Percentiles rank a stretch among this genome's conserved stretches.
These are phyloP conservation scores for Cryptococcus floricola DNA, from an alignment of 1,284 basidiomycete species.

Conservation along the genomic window DNA sequence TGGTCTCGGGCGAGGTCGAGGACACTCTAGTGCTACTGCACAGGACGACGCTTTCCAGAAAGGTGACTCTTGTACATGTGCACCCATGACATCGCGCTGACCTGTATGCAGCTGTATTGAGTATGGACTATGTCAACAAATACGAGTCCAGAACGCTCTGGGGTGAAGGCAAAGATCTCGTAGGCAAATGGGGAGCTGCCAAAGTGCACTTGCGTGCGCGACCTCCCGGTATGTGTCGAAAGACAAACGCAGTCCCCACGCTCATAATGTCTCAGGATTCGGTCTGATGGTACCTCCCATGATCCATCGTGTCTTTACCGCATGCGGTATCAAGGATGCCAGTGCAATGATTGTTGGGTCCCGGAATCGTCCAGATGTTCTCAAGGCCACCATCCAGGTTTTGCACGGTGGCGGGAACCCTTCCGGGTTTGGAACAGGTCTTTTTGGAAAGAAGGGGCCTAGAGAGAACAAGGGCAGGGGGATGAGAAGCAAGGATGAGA, in stretches of 20 bases:
- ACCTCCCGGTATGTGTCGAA: constrained; percentile 56
- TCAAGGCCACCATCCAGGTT: constrained; percentile 51
- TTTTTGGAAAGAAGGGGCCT: constrained; percentile 31
- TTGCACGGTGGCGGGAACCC: constrained; percentile 47
- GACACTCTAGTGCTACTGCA: constrained; percentile 57
- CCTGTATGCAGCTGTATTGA: constrained; percentile 28
- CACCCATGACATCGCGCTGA: not conserved
- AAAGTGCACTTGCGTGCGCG: constrained; percentile 78
- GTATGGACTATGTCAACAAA: constrained; percentile 81
- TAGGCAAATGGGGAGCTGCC: constrained; percentile 80
- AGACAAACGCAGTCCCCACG: not conserved
- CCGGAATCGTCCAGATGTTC: constrained; percentile 57
- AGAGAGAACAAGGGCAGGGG: constrained; percentile 45
- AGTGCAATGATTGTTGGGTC: constrained; percentile 93
- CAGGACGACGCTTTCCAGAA: constrained; percentile 64
- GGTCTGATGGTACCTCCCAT: constrained; percentile 85
- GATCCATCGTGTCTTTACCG: constrained; percentile 79
- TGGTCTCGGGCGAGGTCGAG: constrained; percentile 84
- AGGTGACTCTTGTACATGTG: constrained; percentile 44
- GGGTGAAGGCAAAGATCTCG: constrained; percentile 60
- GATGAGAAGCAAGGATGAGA: constrained; percentile 45
- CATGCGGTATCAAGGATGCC: constrained; percentile 89
- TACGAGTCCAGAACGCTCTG: constrained; percentile 89
- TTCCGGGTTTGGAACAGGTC: constrained; percentile 42
- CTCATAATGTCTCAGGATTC: constrained; percentile 58